phyloP scores from a whole-genome alignment of 805 yeast species.

The Candida suzukii region DNA sequence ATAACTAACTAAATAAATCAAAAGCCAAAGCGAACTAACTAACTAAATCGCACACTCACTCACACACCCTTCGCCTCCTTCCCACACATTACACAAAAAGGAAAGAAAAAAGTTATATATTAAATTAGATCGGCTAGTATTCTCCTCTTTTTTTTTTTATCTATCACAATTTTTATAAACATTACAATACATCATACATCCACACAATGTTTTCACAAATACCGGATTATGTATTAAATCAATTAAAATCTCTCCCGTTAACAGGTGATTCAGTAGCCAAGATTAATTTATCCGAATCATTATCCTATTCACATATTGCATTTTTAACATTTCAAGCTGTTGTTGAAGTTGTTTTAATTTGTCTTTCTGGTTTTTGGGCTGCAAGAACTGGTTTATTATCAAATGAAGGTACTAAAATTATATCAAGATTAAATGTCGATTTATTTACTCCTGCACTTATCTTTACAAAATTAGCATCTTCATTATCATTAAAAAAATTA shows the following conservation, averaged over 20 bases:
- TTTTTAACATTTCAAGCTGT: slow-evolving; percentile 88
- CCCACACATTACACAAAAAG: too few species aligned
- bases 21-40: too few species aligned
- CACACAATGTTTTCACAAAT: background rate
- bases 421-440: slow-evolving; percentile 78
- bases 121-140: too few species aligned
- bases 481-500: slow-evolving; percentile 67
- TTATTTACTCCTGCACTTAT: slow-evolving; percentile 93
- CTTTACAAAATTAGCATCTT: slow-evolving; percentile 67
- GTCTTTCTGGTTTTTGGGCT: slow-evolving; percentile 80
- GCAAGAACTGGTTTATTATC: slow-evolving; percentile 67
- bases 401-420: slow-evolving; percentile 66
- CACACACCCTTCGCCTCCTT: too few species aligned
- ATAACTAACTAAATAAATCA: too few species aligned
- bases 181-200: too few species aligned
- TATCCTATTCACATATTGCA: slow-evolving; percentile 32
- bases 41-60: too few species aligned
- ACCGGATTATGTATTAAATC: background rate
- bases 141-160: too few species aligned
- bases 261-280: background rate
- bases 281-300: background rate
- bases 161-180: too few species aligned
- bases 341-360: slow-evolving; percentile 78
- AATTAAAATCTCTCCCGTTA: background rate
- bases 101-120: too few species aligned